These are phyloP conservation scores for Gossypium stocksii DNA, from an alignment of 345 rosid genomes.

Conservation along the genomic window DNA sequence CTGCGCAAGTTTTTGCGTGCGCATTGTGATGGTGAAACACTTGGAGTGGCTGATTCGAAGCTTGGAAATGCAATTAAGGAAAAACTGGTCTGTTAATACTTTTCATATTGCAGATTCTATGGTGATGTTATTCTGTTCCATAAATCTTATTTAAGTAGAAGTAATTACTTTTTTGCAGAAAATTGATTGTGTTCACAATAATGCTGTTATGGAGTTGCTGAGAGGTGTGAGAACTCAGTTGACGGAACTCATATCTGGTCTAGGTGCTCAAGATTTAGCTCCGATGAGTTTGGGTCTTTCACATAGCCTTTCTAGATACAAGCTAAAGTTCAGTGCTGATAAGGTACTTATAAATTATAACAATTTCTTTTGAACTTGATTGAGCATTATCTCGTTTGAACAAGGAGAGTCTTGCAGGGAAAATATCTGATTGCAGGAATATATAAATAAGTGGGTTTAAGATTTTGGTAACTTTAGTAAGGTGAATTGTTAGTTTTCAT, in stretches of 20 bases:
- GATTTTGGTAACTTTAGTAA: neutral
- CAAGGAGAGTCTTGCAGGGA: neutral
- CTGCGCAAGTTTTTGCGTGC: constrained; percentile 69
- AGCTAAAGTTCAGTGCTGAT: constrained; percentile 86
- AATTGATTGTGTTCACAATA: constrained; percentile 90
- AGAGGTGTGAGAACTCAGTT: constrained; percentile 86
- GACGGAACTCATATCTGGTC: constrained; percentile 79
- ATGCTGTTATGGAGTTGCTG: constrained; percentile 86
- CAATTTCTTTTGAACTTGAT: neutral
- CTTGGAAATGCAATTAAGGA: constrained; percentile 93
- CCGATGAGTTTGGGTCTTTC: constrained; percentile 97
- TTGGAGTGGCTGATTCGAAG: constrained; percentile 86
- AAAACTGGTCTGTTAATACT: constrained; percentile 48
- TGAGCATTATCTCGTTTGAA: constrained; percentile 7
- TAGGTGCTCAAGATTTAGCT: constrained; percentile 71
- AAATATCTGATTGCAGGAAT: neutral
- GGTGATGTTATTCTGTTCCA: neutral
- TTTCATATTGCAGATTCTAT: neutral
- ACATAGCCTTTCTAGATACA: constrained; percentile 86
- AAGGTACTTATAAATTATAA: constrained; percentile 42
- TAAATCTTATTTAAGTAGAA: constrained; percentile 8
- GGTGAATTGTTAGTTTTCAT: neutral
- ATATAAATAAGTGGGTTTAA: neutral
- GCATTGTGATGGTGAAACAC: constrained; percentile 60
- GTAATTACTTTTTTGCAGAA: constrained; percentile 41